These are phyloP conservation scores for Emergomyces orientalis DNA, from an alignment of 2,329 filamentous ascomycete species.

Conservation along the genomic window DNA sequence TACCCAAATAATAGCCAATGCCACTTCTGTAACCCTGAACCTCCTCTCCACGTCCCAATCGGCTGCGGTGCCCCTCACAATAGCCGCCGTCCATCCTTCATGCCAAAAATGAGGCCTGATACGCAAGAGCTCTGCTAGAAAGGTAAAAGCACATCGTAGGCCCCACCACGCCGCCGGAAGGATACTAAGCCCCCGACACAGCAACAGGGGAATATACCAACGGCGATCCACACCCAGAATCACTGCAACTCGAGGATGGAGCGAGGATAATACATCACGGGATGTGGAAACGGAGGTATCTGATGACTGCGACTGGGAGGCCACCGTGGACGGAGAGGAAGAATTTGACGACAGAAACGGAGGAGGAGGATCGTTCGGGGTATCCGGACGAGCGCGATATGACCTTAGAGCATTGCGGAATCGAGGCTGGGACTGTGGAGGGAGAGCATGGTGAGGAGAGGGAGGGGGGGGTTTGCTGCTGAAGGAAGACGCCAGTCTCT, in stretches of 20 bases:
- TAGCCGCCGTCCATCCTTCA: conserved; percentile 33
- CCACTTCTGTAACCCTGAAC: conserved; percentile 57
- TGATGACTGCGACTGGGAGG: neutral
- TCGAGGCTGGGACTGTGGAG: conserved; percentile 8
- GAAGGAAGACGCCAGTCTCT: conserved; percentile 17
- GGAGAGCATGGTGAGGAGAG: conserved; percentile 6
- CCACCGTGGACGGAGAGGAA: conserved; percentile 5
- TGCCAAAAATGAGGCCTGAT: conserved; percentile 35
- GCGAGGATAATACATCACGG: conserved; percentile 29
- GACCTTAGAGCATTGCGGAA: conserved; percentile 2
- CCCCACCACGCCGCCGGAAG: conserved; percentile 64
- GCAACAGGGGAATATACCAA: conserved; percentile 65
- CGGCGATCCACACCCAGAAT: conserved; percentile 61
- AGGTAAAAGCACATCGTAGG: conserved; percentile 57
- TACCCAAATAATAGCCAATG: conserved; percentile 66
- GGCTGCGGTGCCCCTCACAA: conserved; percentile 28
- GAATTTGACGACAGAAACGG: conserved; percentile 4
- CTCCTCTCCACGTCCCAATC: conserved; percentile 40
- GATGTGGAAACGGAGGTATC: conserved; percentile 14
- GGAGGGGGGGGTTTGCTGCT: conserved; percentile 7
- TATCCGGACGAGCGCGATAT: neutral
- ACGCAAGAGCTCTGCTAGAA: conserved; percentile 54
- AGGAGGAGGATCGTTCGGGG: conserved; percentile 6
- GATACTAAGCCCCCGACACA: conserved; percentile 63
- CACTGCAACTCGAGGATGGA: conserved; percentile 70